phyloP scores from a whole-genome alignment of 192 early-diverging fungal genomes.

The Entomortierella parvispora region DNA sequence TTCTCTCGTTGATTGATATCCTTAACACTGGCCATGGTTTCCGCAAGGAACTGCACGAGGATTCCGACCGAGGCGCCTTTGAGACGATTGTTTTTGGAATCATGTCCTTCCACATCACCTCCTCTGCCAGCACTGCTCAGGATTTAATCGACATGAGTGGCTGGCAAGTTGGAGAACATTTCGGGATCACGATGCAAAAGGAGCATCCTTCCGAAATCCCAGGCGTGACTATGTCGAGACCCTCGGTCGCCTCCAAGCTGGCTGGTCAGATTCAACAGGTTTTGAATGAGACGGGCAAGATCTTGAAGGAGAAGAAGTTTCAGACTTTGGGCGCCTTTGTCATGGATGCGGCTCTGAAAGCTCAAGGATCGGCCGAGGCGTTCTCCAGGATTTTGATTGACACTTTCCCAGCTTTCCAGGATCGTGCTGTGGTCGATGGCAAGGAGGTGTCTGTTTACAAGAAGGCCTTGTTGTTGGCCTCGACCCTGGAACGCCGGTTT shows the following conservation, averaged over 20 bases:
- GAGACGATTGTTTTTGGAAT: constrained; percentile 84
- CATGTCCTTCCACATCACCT: constrained; percentile 85
- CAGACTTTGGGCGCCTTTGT: constrained; percentile 76
- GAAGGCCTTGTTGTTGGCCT: constrained; percentile 78
- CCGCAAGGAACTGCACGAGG: constrained; percentile 70
- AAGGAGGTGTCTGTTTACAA: constrained; percentile 76
- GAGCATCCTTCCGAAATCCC: constrained; percentile 69
- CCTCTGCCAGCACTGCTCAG: constrained; percentile 64
- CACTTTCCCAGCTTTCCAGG: constrained; percentile 78
- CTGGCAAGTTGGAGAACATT: constrained; percentile 71
- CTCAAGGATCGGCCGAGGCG: constrained; percentile 37
- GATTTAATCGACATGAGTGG: constrained; percentile 67
- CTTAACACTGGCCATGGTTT: constrained; percentile 86
- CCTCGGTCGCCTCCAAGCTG: constrained; percentile 67
- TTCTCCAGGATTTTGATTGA: constrained; percentile 59
- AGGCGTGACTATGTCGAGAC: constrained; percentile 74
- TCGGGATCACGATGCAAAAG: constrained; percentile 76
- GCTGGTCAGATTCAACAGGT: constrained; percentile 71
- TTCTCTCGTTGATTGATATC: constrained; percentile 78
- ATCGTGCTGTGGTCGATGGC: constrained; percentile 62
- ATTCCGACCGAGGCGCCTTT: constrained; percentile 73
- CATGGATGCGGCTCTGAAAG: constrained; percentile 65
- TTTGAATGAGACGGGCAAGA: constrained; percentile 76
- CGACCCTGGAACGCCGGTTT: constrained; percentile 71
- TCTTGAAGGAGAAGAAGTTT: constrained; percentile 70